Evolutionary conservation across 2,329 filamentous ascomycete genomes (phyloP).

Genomic region (Chaetomiaceae sp.): DNA sequence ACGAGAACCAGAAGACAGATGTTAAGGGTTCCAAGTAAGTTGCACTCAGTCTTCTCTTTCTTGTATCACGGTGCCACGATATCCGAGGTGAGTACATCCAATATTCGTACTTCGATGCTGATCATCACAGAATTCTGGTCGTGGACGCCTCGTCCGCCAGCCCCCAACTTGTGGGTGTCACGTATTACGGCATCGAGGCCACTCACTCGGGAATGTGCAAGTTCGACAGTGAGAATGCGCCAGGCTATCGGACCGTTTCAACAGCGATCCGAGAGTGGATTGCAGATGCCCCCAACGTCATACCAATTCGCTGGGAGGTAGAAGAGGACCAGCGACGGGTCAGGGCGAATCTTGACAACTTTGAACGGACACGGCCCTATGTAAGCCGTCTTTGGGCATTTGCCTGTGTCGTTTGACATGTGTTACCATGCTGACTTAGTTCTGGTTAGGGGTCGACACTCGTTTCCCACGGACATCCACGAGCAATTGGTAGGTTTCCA

Average conservation of each 20-base stretch:
- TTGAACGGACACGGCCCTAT: constrained; percentile 42
- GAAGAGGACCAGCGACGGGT: constrained; percentile 52
- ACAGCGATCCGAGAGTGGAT: constrained; percentile 50
- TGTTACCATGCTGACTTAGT: not conserved
- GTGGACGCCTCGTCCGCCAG: constrained; percentile 68
- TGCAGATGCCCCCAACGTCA: constrained; percentile 49
- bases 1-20: constrained; percentile 69
- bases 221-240: constrained; percentile 58
- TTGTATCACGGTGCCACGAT: not conserved
- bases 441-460: constrained; percentile 7
- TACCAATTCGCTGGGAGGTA: constrained; percentile 55
- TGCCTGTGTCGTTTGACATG: too few species aligned
- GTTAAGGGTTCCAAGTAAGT: constrained; percentile 55
- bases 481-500: constrained; percentile 23
- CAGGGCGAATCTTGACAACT: constrained; percentile 41
- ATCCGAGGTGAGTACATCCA: not conserved
- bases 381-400: too few species aligned
- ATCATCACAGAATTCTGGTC: constrained; percentile 47
- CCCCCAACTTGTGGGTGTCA: constrained; percentile 64
- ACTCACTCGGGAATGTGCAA: constrained; percentile 71
- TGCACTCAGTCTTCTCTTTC: not conserved
- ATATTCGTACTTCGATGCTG: too few species aligned
- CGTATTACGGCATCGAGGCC: constrained; percentile 69
- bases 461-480: constrained; percentile 4
- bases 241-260: constrained; percentile 57